A percentile compares a stretch with the other conserved stretches of the same genome.
These are phyloP conservation scores for Hypoxylon sp. DNA, from an alignment of 2,329 filamentous ascomycete genomes.

Conservation along the genomic window DNA sequence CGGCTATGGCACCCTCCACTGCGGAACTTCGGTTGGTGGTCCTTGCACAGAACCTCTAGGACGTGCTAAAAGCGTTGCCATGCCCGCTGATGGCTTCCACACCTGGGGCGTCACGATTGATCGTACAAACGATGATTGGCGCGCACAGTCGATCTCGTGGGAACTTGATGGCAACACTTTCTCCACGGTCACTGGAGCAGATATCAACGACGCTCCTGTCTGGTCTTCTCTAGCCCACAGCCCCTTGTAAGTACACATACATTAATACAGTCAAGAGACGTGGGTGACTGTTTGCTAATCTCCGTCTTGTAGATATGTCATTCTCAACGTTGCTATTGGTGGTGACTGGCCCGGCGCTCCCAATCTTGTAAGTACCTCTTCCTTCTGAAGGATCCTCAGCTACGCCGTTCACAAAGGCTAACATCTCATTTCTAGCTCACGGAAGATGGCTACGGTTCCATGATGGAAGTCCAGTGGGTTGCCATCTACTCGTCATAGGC, in stretches of 20 bases:
- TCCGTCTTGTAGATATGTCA: slow-evolving; percentile 56
- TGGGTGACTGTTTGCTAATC: slow-evolving; percentile 8
- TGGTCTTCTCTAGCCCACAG: slow-evolving; percentile 67
- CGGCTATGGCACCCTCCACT: slow-evolving; percentile 68
- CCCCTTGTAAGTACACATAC: slow-evolving; percentile 57
- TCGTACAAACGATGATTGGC: slow-evolving; percentile 62
- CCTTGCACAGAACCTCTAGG: slow-evolving; percentile 68
- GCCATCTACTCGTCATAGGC: slow-evolving; percentile 53
- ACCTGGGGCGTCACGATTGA: slow-evolving; percentile 67
- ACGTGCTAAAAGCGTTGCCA: slow-evolving; percentile 53
- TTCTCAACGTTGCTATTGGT: slow-evolving; percentile 70
- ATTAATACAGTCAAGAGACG: neutral
- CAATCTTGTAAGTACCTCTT: slow-evolving; percentile 48
- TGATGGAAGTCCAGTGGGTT: slow-evolving; percentile 55
- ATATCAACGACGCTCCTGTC: slow-evolving; percentile 61
- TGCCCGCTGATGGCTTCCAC: slow-evolving; percentile 63
- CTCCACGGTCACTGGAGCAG: slow-evolving; percentile 60
- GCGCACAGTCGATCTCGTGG: slow-evolving; percentile 67
- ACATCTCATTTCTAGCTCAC: slow-evolving; percentile 44
- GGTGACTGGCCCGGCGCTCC: slow-evolving; percentile 62
- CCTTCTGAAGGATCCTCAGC: neutral
- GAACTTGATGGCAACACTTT: slow-evolving; percentile 62
- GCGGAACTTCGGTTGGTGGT: slow-evolving; percentile 61
- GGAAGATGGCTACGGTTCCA: slow-evolving; percentile 51
- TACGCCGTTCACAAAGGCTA: slow-evolving; percentile 24